phyloP scores from a whole-genome alignment of 768 basidiomycete species.

The Gymnopilus junonius region DNA sequence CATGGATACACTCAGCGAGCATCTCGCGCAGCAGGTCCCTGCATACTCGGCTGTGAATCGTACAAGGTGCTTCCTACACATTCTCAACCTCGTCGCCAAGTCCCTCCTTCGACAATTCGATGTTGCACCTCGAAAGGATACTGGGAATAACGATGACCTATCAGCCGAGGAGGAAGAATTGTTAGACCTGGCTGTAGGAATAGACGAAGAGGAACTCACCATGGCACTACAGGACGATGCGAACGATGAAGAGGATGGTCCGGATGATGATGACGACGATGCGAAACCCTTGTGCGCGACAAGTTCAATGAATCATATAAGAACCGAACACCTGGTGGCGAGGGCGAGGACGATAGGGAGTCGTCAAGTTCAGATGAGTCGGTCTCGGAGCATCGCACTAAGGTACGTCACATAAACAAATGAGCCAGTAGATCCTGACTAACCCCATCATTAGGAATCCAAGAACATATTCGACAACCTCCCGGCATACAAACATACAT shows the following conservation, averaged over 20 bases:
- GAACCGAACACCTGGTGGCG: no score
- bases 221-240: background rate
- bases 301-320: no score
- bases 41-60: conserved; percentile 30
- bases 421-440: no score
- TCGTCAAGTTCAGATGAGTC: no score
- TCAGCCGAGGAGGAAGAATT: background rate
- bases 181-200: conserved; percentile 6
- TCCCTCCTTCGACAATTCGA: conserved; percentile 37
- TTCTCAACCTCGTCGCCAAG: conserved; percentile 41
- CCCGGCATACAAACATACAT: no score
- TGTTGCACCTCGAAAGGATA: conserved; percentile 21
- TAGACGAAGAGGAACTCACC: conserved; percentile 4
- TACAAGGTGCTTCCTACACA: conserved; percentile 41
- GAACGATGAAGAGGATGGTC: conserved; percentile 17
- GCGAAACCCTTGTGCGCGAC: no score
- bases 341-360: no score
- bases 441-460: no score
- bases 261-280: conserved; percentile 22
- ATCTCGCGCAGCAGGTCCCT: conserved; percentile 24
- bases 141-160: conserved; percentile 10
- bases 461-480: no score
- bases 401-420: no score
- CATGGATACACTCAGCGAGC: conserved; percentile 38
- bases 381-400: no score